Conservation (phyloP, 2,329 filamentous ascomycete species). For the Macrophomina pseudophaseolina region DNA sequence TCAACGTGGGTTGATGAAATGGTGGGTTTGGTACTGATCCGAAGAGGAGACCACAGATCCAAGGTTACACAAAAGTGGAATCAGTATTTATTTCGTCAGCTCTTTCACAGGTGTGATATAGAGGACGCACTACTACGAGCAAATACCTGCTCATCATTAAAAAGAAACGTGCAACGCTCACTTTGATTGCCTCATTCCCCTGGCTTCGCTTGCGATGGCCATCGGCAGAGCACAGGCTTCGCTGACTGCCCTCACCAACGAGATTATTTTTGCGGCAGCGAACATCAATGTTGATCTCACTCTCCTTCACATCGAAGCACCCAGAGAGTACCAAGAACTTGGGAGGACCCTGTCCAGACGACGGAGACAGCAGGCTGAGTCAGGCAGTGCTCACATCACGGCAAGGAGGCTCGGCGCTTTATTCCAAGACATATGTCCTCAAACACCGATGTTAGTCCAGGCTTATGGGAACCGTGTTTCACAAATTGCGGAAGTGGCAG, state of each 20-base stretch:
- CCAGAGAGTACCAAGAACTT: slow-evolving; percentile 43
- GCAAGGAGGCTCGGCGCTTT: slow-evolving; percentile 49
- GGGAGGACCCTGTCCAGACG: slow-evolving; percentile 38
- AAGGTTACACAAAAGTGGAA: too few relatives aligned
- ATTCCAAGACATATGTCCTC: slow-evolving; percentile 43
- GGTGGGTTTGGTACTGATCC: too few relatives aligned
- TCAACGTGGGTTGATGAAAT: too few relatives aligned
- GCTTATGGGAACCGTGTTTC: slow-evolving; percentile 44
- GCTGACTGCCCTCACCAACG: slow-evolving; percentile 28
- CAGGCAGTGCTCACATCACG: slow-evolving; percentile 43
- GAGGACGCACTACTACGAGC: too few relatives aligned
- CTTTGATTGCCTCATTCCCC: too few relatives aligned
- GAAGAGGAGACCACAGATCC: too few relatives aligned
- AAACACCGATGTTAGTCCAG: slow-evolving; percentile 39
- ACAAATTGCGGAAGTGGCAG: slow-evolving; percentile 33
- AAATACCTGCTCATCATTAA: too few relatives aligned
- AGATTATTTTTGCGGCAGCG: slow-evolving; percentile 29
- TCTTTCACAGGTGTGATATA: too few relatives aligned
- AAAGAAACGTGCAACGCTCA: too few relatives aligned
- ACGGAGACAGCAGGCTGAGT: slow-evolving; percentile 45
- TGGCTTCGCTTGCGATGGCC: neutral
- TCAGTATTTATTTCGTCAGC: too few relatives aligned
- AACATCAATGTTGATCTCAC: slow-evolving; percentile 52
- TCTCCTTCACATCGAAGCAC: slow-evolving; percentile 48
- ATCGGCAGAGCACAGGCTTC: slow-evolving; percentile 20